Conservation (phyloP, 2,329 filamentous ascomycete genomes). For the Trichoderma pleuroti region DNA sequence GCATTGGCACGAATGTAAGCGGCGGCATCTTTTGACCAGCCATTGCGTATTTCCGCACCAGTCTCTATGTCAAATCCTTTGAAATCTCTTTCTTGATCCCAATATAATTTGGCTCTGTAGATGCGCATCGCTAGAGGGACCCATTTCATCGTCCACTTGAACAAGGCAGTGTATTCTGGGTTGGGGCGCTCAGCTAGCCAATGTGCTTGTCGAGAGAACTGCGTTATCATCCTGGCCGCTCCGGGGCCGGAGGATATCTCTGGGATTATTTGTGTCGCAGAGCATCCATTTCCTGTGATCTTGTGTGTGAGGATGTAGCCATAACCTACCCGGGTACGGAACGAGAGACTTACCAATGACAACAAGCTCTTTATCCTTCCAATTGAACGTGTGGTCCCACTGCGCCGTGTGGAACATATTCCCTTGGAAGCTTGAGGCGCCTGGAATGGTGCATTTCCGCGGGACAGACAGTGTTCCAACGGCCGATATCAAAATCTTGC, state of each 20-base stretch:
- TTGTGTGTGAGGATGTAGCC: not conserved
- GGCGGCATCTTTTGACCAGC: slow-evolving; percentile 21
- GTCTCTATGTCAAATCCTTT: slow-evolving; percentile 23
- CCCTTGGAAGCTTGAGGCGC: slow-evolving; percentile 23
- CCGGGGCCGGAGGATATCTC: slow-evolving; percentile 22
- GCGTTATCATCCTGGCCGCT: slow-evolving; percentile 38
- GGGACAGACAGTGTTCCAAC: slow-evolving; percentile 26
- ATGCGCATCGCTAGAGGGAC: slow-evolving; percentile 24
- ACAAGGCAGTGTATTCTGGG: slow-evolving; percentile 23
- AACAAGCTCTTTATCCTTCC: slow-evolving; percentile 25
- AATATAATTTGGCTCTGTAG: slow-evolving; percentile 25
- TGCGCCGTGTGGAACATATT: slow-evolving; percentile 26
- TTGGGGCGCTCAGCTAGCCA: slow-evolving; percentile 36
- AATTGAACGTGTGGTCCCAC: slow-evolving; percentile 29
- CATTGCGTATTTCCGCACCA: slow-evolving; percentile 21
- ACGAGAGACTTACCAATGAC: slow-evolving; percentile 23
- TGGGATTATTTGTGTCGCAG: slow-evolving; percentile 28
- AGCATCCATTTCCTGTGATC: slow-evolving; percentile 27
- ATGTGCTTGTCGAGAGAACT: slow-evolving; percentile 50
- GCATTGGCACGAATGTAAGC: slow-evolving; percentile 29
- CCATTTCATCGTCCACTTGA: slow-evolving; percentile 27
- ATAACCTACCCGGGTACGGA: accelerated
- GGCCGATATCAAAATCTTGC: slow-evolving; percentile 26
- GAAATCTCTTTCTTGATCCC: slow-evolving; percentile 25
- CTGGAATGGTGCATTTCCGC: slow-evolving; percentile 25